A percentile compares a stretch with the other conserved stretches of the same genome.
These are phyloP conservation scores for Chondrostereum purpureum DNA, from an alignment of 1,284 basidiomycete genomes.

Conservation along the genomic window DNA sequence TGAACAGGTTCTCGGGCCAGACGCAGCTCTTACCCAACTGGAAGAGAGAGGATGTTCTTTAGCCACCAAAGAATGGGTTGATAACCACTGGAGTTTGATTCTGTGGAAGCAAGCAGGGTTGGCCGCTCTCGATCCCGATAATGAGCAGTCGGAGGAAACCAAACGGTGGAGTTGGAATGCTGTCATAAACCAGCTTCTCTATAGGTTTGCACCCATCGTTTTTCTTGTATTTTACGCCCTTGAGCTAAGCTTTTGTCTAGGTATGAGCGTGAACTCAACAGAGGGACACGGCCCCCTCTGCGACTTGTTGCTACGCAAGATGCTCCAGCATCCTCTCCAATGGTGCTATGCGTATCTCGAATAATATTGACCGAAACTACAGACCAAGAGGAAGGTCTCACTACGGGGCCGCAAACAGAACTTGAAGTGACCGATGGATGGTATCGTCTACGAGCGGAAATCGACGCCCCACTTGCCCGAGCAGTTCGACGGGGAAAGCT, in stretches of 20 bases:
- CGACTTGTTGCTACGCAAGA: constrained; percentile 75
- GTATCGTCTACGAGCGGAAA: constrained; percentile 78
- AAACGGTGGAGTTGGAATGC: constrained; percentile 77
- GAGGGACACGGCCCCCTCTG: constrained; percentile 74
- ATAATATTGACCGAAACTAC: constrained; percentile 47
- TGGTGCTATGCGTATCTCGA: constrained; percentile 81
- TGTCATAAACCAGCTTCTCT: constrained; percentile 77
- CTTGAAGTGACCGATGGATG: constrained; percentile 94
- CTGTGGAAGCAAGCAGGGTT: constrained; percentile 93
- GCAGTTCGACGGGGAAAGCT: constrained; percentile 68
- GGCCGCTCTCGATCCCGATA: constrained; percentile 63
- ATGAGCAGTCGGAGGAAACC: constrained; percentile 38
- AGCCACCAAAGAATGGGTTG: constrained; percentile 76
- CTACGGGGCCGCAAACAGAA: constrained; percentile 38
- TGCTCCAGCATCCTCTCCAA: constrained; percentile 61
- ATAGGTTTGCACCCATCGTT: constrained; percentile 54
- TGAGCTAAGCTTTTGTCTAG: constrained; percentile 41
- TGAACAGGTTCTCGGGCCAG: constrained; percentile 37
- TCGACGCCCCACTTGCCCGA: constrained; percentile 69
- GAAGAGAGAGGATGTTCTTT: constrained; percentile 47
- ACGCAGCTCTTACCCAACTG: constrained; percentile 48
- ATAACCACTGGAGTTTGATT: constrained; percentile 87
- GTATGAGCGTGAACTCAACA: constrained; percentile 86
- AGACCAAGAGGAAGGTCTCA: constrained; percentile 32
- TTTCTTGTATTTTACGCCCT: too few relatives aligned